phyloP scores from a whole-genome alignment of 2,329 filamentous ascomycete genomes.

The Pezicula radicicola region DNA sequence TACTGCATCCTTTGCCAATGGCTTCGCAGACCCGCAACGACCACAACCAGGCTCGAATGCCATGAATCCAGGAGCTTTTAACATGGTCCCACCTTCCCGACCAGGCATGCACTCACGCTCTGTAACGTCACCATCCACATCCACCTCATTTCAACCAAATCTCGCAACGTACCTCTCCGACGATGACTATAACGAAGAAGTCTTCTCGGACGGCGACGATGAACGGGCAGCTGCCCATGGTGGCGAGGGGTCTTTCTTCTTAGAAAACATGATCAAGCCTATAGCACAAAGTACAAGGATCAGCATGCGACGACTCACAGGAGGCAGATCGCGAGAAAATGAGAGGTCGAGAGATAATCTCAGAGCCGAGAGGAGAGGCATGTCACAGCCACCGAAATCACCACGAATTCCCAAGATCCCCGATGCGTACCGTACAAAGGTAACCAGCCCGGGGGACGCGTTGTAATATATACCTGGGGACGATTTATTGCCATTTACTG shows the following conservation, averaged over 20 bases:
- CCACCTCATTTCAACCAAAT: constrained; percentile 51
- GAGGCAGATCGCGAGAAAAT: constrained; percentile 38
- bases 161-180: constrained; percentile 67
- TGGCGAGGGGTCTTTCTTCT: constrained; percentile 44
- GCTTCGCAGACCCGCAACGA: constrained; percentile 69
- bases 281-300: constrained; percentile 53
- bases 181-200: constrained; percentile 71
- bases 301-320: constrained; percentile 61
- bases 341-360: constrained; percentile 27
- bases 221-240: constrained; percentile 29
- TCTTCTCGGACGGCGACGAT: constrained; percentile 76
- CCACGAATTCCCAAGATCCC: constrained; percentile 30
- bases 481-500: background rate
- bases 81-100: constrained; percentile 41
- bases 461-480: constrained; percentile 2
- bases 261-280: constrained; percentile 61
- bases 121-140: constrained; percentile 73
- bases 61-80: constrained; percentile 62
- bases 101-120: constrained; percentile 77
- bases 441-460: constrained; percentile 15
- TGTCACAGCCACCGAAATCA: constrained; percentile 24
- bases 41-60: constrained; percentile 58
- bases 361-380: constrained; percentile 23
- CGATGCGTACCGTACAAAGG: constrained; percentile 21
- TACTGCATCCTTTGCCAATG: constrained; percentile 78